Evolutionary conservation across 2,329 filamentous ascomycete species (phyloP).

Genomic region (Ramularia endophylla): DNA sequence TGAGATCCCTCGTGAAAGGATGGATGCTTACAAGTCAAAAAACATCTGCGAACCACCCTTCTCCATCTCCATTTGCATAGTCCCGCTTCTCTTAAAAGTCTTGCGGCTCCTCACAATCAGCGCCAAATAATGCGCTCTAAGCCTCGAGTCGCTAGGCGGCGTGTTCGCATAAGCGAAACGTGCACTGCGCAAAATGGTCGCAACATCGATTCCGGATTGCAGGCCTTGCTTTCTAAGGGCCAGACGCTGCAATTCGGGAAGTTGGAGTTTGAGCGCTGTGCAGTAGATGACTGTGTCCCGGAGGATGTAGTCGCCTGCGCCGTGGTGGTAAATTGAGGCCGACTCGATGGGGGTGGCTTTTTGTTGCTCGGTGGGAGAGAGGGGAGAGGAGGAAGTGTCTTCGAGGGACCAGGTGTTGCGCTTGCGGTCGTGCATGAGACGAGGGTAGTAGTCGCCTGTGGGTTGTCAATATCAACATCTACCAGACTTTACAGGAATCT

Average conservation of each 20-base stretch:
- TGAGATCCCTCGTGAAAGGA: too few relatives aligned
- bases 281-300: conserved; percentile 95
- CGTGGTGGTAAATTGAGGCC: conserved; percentile 70
- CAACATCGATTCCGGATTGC: conserved; percentile 86
- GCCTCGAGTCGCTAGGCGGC: conserved; percentile 81
- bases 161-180: conserved; percentile 96
- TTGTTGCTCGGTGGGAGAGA: too few relatives aligned
- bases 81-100: conserved; percentile 97
- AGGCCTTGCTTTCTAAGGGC: conserved; percentile 91
- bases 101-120: conserved; percentile 95
- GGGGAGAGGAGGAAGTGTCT: too few relatives aligned
- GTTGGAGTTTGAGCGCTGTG: conserved; percentile 79
- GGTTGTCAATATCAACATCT: too few relatives aligned
- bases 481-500: too few relatives aligned
- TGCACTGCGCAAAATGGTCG: conserved; percentile 83
- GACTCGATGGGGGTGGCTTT: conserved; percentile 53
- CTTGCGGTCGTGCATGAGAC: conserved; percentile 79
- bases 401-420: conserved; percentile 87
- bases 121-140: conserved; percentile 95
- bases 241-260: conserved; percentile 87
- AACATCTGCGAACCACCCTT: conserved; percentile 79
- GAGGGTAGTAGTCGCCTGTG: conserved; percentile 44
- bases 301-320: conserved; percentile 69
- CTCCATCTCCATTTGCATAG: conserved; percentile 99
- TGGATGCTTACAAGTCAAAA: conserved; percentile 67